Percentiles rank a stretch among this genome's conserved stretches.
These are phyloP conservation scores for Ministeria vibrans DNA, from an alignment of 78 protist genomes.

Conservation along the genomic window DNA sequence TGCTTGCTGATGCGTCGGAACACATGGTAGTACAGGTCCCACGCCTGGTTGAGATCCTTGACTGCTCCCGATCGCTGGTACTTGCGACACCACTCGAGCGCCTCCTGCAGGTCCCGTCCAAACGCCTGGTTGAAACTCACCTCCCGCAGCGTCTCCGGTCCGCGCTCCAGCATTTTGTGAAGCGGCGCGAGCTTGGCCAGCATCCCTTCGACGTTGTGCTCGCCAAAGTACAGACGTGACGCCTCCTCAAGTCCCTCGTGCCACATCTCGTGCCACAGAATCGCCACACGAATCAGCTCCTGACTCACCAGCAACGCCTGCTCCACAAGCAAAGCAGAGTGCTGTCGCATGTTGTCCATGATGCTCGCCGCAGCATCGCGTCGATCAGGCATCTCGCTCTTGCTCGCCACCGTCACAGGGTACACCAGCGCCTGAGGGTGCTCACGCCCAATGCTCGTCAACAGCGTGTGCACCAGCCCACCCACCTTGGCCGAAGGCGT, in stretches of 20 bases:
- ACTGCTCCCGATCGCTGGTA: slow-evolving; percentile 48
- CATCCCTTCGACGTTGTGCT: slow-evolving; percentile 79
- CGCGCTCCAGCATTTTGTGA: slow-evolving; percentile 74
- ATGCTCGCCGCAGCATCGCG: slow-evolving; percentile 54
- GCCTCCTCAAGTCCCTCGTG: slow-evolving; percentile 97
- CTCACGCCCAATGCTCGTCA: slow-evolving; percentile 68
- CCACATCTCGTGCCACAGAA: slow-evolving; percentile 97
- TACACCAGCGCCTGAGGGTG: slow-evolving; percentile 98
- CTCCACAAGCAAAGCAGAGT: slow-evolving; percentile 47
- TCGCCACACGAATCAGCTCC: slow-evolving; percentile 96
- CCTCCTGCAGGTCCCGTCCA: slow-evolving; percentile 85
- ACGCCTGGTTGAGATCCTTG: slow-evolving; percentile 82
- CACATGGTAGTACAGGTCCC: slow-evolving; percentile 93
- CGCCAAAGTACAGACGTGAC: slow-evolving; percentile 79
- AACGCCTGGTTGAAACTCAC: slow-evolving; percentile 74
- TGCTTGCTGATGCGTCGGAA: slow-evolving; percentile 84
- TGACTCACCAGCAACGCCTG: slow-evolving; percentile 81
- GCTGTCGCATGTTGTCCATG: slow-evolving; percentile 54
- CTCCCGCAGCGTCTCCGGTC: slow-evolving; percentile 89
- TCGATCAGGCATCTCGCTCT: slow-evolving; percentile 43
- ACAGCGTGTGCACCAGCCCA: slow-evolving; percentile 56
- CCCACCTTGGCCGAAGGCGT: slow-evolving; percentile 53
- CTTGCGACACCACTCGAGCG: slow-evolving; percentile 66
- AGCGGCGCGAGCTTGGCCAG: slow-evolving; percentile 77
- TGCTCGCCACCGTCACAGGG: slow-evolving; percentile 93